phyloP scores from a whole-genome alignment of 352 stramenopile species.

The Globisporangium sylvaticum region DNA sequence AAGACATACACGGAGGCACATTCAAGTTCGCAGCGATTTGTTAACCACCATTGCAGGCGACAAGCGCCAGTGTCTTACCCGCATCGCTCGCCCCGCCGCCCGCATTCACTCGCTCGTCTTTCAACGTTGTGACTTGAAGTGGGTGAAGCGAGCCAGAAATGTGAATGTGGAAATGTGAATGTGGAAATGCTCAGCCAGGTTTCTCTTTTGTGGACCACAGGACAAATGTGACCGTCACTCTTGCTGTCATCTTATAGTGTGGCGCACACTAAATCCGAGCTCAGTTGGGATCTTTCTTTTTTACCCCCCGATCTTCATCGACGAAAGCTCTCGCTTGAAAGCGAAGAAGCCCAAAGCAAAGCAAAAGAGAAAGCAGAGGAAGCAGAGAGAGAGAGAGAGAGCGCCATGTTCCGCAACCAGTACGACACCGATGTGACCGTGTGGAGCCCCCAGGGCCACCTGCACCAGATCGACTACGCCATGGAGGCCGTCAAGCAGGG shows the following conservation, averaged over 20 bases:
- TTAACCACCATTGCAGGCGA: background rate
- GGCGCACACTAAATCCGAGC: background rate
- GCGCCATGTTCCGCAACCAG: constrained; percentile 97
- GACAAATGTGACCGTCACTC: background rate
- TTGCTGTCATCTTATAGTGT: background rate
- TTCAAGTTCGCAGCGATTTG: background rate
- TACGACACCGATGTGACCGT: constrained; percentile 99
- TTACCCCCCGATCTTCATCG: constrained; percentile 9
- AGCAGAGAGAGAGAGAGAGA: background rate
- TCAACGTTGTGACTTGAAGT: background rate
- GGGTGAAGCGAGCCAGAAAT: background rate
- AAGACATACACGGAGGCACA: background rate
- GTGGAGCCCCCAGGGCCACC: constrained; percentile 97
- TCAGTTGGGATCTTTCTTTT: constrained; percentile 25
- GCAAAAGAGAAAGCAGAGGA: background rate
- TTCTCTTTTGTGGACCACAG: constrained; percentile 7
- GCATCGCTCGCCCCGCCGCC: constrained; percentile 7
- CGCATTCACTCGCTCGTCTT: background rate
- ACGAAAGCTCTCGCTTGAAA: constrained; percentile 2
- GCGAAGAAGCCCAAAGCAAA: constrained; percentile 5
- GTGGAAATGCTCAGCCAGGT: background rate
- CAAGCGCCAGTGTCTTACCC: background rate
- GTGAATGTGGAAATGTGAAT: no score
- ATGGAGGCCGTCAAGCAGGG: constrained; percentile 96
- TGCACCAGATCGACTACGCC: constrained; percentile 98